Conservation (phyloP, 2,329 filamentous ascomycete genomes). For the Diaporthe vexans region DNA sequence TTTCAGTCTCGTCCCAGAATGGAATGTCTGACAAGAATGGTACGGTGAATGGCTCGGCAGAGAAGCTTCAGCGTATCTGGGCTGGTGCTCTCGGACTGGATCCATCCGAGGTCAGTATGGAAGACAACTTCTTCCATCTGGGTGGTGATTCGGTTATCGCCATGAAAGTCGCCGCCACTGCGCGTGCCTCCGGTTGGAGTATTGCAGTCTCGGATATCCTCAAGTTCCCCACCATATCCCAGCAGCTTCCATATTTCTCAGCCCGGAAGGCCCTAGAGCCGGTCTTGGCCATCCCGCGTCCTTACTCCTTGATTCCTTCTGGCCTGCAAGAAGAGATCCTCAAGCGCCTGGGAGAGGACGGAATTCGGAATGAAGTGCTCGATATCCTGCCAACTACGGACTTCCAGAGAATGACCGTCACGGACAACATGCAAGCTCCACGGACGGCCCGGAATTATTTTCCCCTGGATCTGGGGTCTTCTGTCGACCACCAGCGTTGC, state of each 20-base stretch:
- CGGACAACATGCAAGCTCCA: neutral
- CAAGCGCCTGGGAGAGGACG: neutral
- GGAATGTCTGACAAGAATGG: neutral
- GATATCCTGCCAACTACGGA: neutral
- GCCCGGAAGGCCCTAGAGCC: neutral
- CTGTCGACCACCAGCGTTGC: neutral
- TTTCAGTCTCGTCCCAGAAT: neutral
- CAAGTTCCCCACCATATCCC: conserved; percentile 1
- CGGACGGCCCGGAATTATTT: neutral
- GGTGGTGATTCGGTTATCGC: conserved; percentile 50
- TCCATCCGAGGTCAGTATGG: conserved; percentile 26
- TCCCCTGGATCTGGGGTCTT: neutral
- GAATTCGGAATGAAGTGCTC: neutral
- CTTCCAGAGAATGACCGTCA: too few species aligned
- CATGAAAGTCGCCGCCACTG: conserved; percentile 44
- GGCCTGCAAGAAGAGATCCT: neutral
- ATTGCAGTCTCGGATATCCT: neutral
- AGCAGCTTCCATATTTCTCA: conserved; percentile 6
- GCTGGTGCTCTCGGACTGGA: neutral
- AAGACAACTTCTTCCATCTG: conserved; percentile 48
- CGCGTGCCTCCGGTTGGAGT: conserved; percentile 28
- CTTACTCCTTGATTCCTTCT: neutral
- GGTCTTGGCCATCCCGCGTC: neutral
- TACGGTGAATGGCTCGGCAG: neutral
- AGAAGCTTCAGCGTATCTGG: neutral